phyloP scores from a whole-genome alignment of 331 rosid species.

The Quercus lobata region DNA sequence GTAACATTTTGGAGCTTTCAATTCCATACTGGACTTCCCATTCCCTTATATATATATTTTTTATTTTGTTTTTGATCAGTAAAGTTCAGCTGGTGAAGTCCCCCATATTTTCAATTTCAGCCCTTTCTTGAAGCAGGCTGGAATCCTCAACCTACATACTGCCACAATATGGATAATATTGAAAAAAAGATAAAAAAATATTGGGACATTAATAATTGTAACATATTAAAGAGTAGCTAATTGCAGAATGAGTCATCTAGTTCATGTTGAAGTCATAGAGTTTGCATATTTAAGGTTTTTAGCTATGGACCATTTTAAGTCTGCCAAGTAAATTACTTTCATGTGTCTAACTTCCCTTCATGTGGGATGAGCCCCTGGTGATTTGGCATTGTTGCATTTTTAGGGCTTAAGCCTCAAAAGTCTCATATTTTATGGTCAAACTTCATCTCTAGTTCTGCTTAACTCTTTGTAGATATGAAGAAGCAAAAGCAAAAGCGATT shows the following conservation, averaged over 20 bases:
- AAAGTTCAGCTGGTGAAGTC: too few species aligned
- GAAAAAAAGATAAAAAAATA: too few species aligned
- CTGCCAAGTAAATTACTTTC: not conserved
- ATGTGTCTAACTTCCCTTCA: not conserved
- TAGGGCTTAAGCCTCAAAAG: not conserved
- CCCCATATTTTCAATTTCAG: too few species aligned
- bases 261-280: not conserved
- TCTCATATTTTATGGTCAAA: not conserved
- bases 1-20: too few species aligned
- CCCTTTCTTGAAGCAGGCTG: too few species aligned
- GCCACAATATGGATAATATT: too few species aligned
- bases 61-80: too few species aligned
- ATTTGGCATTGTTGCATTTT: not conserved
- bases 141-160: too few species aligned
- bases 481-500: constrained; percentile 65
- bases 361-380: not conserved
- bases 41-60: too few species aligned
- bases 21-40: too few species aligned
- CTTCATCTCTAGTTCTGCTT: constrained; percentile 21
- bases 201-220: not conserved
- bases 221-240: not conserved
- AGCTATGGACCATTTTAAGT: not conserved
- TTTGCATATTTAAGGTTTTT: not conserved
- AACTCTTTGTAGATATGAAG: constrained; percentile 76
- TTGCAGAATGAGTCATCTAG: not conserved